Conservation (phyloP, 352 stramenopile genomes). For the Phytophthora megakarya region DNA sequence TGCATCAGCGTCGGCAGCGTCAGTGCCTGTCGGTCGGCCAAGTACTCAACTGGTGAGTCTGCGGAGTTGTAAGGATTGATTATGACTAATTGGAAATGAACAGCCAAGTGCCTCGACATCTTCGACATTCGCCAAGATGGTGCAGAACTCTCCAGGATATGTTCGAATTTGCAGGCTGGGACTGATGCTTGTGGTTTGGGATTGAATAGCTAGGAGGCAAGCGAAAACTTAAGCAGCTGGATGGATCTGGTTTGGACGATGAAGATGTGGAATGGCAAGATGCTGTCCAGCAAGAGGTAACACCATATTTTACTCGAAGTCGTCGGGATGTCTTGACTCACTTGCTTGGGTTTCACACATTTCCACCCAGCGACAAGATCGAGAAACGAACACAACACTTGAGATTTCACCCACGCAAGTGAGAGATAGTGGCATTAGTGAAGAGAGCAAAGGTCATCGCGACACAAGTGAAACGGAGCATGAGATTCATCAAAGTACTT, state of each 20-base stretch:
- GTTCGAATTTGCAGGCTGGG: background rate
- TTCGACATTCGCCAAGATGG: conserved; percentile 48
- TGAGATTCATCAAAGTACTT: background rate
- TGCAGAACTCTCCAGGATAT: conserved; percentile 2
- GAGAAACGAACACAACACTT: background rate
- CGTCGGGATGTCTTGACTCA: background rate
- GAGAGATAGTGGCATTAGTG: background rate
- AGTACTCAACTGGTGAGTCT: conserved; percentile 29
- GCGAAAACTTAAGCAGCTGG: conserved; percentile 40
- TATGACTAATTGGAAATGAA: conserved; percentile 4
- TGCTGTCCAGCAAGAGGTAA: conserved; percentile 13
- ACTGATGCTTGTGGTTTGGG: background rate
- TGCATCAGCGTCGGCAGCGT: conserved; percentile 6
- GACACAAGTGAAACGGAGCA: conserved; percentile 6
- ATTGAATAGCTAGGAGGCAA: conserved; percentile 41
- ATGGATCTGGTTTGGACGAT: conserved; percentile 32
- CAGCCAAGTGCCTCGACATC: conserved; percentile 27
- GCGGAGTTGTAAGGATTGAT: background rate
- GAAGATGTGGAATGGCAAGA: conserved; percentile 30
- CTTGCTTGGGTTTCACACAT: conserved; percentile 1
- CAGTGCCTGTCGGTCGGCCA: conserved; percentile 19
- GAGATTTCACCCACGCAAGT: background rate
- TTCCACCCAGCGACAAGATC: conserved; percentile 3
- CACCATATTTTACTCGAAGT: background rate
- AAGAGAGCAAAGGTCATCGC: background rate